phyloP scores from a whole-genome alignment of 768 basidiomycete species.

The Trametes maxima region DNA sequence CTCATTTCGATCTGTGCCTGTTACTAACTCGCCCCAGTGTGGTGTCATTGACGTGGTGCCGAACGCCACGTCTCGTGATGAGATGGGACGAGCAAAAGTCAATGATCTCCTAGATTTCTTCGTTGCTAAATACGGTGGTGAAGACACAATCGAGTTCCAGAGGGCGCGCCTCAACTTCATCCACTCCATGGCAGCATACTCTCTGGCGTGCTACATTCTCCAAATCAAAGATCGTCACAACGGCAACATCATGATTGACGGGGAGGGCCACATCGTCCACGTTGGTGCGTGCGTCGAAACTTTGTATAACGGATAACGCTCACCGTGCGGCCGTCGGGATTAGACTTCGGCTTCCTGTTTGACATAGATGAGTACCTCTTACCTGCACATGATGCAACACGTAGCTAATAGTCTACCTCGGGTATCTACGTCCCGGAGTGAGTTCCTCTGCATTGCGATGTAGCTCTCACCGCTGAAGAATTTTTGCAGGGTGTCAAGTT shows the following conservation, averaged over 20 bases:
- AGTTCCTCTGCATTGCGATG: slow-evolving; percentile 28
- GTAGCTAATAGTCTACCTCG: slow-evolving; percentile 33
- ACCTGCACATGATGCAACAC: slow-evolving; percentile 9
- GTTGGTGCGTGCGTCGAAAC: slow-evolving; percentile 57
- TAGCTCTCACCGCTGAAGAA: not conserved
- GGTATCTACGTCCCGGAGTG: slow-evolving; percentile 68
- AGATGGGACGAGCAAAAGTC: slow-evolving; percentile 98
- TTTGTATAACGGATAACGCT: not conserved
- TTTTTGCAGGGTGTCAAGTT: slow-evolving; percentile 88
- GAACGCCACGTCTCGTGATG: slow-evolving; percentile 95
- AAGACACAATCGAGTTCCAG: slow-evolving; percentile 89
- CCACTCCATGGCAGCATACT: slow-evolving; percentile 99
- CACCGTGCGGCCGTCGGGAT: not conserved
- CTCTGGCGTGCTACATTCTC: slow-evolving; percentile 94
- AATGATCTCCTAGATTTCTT: slow-evolving; percentile 97
- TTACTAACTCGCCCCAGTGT: slow-evolving; percentile 54
- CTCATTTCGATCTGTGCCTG: not conserved
- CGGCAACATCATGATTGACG: slow-evolving; percentile 99
- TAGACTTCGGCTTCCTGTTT: slow-evolving; percentile 94
- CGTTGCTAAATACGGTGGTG: slow-evolving; percentile 87
- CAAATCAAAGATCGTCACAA: slow-evolving; percentile 99
- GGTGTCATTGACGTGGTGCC: slow-evolving; percentile 99
- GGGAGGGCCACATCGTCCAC: slow-evolving; percentile 95
- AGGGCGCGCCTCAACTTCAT: slow-evolving; percentile 94
- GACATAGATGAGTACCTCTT: slow-evolving; percentile 90